phyloP scores from a whole-genome alignment of 2,329 filamentous ascomycete genomes.

The Diplodia mutila region DNA sequence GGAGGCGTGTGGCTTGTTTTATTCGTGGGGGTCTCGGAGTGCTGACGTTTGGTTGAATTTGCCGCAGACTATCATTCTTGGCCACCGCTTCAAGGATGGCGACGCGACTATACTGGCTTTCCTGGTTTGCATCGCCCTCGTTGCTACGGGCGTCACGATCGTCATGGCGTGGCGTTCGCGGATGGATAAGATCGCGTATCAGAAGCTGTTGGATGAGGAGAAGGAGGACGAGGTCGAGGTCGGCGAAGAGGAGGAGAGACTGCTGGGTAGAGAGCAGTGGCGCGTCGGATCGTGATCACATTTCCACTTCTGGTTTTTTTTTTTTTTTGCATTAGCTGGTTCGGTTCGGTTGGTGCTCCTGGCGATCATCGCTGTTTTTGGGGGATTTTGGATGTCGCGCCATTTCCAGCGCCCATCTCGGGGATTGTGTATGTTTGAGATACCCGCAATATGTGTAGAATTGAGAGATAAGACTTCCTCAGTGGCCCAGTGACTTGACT shows the following conservation, averaged over 20 bases:
- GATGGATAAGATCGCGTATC: conserved; percentile 1
- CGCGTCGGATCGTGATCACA: background rate
- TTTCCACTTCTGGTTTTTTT: too few relatives aligned
- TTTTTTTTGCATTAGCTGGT: too few relatives aligned
- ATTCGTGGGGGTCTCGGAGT: background rate
- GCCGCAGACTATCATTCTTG: background rate
- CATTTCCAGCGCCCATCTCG: too few relatives aligned
- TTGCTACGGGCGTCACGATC: background rate
- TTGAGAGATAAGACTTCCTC: too few relatives aligned
- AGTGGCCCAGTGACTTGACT: too few relatives aligned
- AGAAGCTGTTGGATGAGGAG: conserved; percentile 17
- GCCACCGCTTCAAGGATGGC: conserved; percentile 2
- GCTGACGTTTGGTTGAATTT: background rate
- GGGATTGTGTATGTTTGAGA: too few relatives aligned
- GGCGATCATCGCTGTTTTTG: too few relatives aligned
- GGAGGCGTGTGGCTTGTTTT: too few relatives aligned
- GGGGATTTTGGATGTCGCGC: too few relatives aligned
- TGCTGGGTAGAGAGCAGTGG: background rate
- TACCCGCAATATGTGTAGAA: too few relatives aligned
- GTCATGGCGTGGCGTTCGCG: conserved; percentile 10
- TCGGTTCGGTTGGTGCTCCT: too few relatives aligned
- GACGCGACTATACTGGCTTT: conserved; percentile 5
- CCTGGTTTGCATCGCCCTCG: conserved; percentile 3
- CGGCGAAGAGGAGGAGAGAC: conserved; percentile 11
- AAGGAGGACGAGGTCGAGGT: conserved; percentile 19